Evolutionary conservation across 148 eudicot genomes (phyloP).

Genomic region (Limonium bicolor): DNA sequence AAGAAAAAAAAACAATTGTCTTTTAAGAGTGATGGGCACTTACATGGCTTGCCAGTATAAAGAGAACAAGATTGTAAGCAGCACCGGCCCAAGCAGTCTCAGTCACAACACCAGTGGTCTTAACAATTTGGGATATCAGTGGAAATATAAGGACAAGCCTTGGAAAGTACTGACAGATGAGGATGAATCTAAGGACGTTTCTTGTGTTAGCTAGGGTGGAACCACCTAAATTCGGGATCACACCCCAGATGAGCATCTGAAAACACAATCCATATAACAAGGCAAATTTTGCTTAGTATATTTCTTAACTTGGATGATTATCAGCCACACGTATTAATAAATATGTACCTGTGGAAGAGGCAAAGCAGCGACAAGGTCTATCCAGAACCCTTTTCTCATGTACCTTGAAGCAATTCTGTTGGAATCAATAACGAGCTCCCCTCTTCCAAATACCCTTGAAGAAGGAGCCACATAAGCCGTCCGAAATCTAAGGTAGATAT

Average conservation of each 20-base stretch:
- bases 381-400: slow-evolving; percentile 28
- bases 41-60: slow-evolving; percentile 62
- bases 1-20: not conserved
- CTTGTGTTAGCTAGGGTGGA: slow-evolving; percentile 55
- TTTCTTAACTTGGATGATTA: too few species aligned
- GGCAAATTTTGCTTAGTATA: not conserved
- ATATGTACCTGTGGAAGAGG: slow-evolving; percentile 72
- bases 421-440: slow-evolving; percentile 65
- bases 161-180: slow-evolving; percentile 51
- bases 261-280: not conserved
- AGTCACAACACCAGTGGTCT: slow-evolving; percentile 60
- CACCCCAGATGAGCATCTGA: slow-evolving; percentile 57
- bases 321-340: not conserved
- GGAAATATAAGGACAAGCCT: slow-evolving; percentile 48
- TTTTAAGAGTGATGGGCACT: slow-evolving; percentile 4
- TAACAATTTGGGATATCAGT: slow-evolving; percentile 37
- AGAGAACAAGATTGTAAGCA: slow-evolving; percentile 63
- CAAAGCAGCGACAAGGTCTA: slow-evolving; percentile 60
- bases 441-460: slow-evolving; percentile 72
- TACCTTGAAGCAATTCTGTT: slow-evolving; percentile 43
- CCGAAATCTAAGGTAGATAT: slow-evolving; percentile 55
- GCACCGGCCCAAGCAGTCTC: slow-evolving; percentile 84
- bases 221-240: slow-evolving; percentile 48
- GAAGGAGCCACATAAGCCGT: slow-evolving; percentile 85
- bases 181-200: slow-evolving; percentile 37